Percentiles rank a stretch among this genome's conserved stretches.
These are phyloP conservation scores for Linum usitatissimum DNA, from an alignment of 345 rosid genomes.

Conservation along the genomic window DNA sequence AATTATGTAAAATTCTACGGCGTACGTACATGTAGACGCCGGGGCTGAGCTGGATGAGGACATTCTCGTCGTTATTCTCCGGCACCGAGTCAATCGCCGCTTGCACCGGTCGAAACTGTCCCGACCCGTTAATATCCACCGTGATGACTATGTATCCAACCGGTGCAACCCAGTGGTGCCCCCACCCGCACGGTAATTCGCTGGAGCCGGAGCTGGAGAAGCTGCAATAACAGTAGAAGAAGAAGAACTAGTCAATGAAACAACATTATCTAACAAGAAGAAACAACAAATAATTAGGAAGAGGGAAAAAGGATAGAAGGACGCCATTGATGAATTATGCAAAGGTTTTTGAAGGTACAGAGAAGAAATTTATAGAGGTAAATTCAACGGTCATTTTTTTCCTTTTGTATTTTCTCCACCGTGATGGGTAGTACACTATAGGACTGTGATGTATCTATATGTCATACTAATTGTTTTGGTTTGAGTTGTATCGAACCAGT, in stretches of 20 bases:
- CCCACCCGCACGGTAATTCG: conserved; percentile 29
- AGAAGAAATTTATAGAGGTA: no score
- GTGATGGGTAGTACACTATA: no score
- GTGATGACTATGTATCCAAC: conserved; percentile 62
- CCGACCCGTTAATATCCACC: conserved; percentile 46
- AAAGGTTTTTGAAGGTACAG: no score
- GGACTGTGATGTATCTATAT: no score
- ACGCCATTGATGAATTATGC: no score
- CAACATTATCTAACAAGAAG: conserved; percentile 1
- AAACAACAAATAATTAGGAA: neutral
- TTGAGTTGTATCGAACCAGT: no score
- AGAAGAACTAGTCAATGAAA: conserved; percentile 33
- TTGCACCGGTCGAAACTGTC: conserved; percentile 65
- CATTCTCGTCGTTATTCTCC: conserved; percentile 47
- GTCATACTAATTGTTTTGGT: no score
- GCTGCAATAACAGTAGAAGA: conserved; percentile 15
- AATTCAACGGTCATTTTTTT: no score
- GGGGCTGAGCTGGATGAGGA: conserved; percentile 50
- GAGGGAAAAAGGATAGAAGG: no score
- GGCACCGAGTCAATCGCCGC: conserved; percentile 72
- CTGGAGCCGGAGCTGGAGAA: conserved; percentile 13
- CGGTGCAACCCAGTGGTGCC: conserved; percentile 66
- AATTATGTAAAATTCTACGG: neutral
- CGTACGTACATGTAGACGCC: conserved; percentile 53
- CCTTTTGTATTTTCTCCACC: no score